A percentile compares a stretch with the other conserved stretches of the same genome.
These are phyloP conservation scores for Heterobasidion occidentale DNA, from an alignment of 1,284 basidiomycete genomes.

Conservation along the genomic window DNA sequence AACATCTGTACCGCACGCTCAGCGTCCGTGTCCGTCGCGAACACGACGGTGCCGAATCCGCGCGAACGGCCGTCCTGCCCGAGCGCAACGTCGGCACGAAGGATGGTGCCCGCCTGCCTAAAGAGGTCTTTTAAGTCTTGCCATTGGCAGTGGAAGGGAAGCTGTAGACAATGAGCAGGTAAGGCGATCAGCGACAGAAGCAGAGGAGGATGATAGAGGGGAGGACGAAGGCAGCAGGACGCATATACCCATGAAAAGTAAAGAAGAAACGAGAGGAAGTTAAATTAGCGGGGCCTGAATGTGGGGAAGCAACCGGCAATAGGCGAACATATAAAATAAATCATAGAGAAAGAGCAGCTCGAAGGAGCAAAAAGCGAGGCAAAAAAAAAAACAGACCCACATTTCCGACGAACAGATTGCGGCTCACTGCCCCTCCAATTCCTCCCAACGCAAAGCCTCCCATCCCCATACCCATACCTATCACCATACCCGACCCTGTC, in stretches of 20 bases:
- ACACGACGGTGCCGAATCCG: conserved; percentile 90
- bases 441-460: not conserved
- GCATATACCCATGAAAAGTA: conserved; percentile 7
- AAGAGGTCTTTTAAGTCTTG: conserved; percentile 98
- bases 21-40: conserved; percentile 89
- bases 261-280: not conserved
- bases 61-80: conserved; percentile 89
- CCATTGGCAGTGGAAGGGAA: conserved; percentile 97
- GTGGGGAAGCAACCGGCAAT: not conserved
- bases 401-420: conserved; percentile 66
- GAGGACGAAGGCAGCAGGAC: not conserved
- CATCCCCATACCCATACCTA: not conserved
- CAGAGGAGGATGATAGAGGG: not conserved
- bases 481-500: not conserved
- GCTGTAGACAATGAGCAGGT: conserved; percentile 33
- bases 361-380: not conserved
- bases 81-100: conserved; percentile 89
- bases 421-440: conserved; percentile 15
- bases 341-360: not conserved
- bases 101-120: conserved; percentile 88
- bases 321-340: not conserved
- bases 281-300: not conserved
- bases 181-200: conserved; percentile 2
- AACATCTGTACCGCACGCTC: conserved; percentile 85
- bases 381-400: conserved; percentile 24